Evolutionary conservation across 1,139 yeast genomes (phyloP).

Genomic region (Lodderomyces oxycetoniae): DNA sequence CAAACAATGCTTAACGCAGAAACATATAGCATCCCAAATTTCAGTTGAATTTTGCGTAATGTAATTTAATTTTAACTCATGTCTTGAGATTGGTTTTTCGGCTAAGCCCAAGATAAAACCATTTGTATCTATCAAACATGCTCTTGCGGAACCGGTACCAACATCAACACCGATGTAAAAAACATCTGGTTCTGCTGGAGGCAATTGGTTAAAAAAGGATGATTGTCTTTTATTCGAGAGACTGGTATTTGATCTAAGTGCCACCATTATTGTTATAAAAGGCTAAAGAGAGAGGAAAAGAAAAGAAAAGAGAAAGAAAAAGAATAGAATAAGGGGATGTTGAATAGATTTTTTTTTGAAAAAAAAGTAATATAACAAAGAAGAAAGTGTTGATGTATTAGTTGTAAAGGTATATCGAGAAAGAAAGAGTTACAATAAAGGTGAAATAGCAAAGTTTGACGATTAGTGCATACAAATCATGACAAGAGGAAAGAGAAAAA

Average conservation of each 20-base stretch:
- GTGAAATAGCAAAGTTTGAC: too few relatives aligned
- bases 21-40: constrained; percentile 86
- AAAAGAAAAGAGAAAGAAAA: not conserved
- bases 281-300: not conserved
- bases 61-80: constrained; percentile 64
- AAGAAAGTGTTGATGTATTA: too few relatives aligned
- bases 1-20: constrained; percentile 70
- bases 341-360: not conserved
- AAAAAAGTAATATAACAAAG: not conserved
- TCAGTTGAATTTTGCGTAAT: constrained; percentile 88
- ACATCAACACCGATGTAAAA: constrained; percentile 93
- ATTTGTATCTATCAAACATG: constrained; percentile 77
- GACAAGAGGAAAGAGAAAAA: too few relatives aligned
- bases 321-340: not conserved
- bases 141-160: constrained; percentile 96
- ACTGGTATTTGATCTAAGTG: constrained; percentile 27
- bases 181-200: constrained; percentile 46
- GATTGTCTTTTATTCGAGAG: constrained; percentile 36
- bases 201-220: constrained; percentile 34
- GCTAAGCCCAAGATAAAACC: constrained; percentile 82
- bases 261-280: constrained; percentile 10
- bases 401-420: too few relatives aligned
- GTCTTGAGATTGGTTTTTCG: constrained; percentile 73
- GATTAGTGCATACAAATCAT: too few relatives aligned
- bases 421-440: too few relatives aligned